Evolutionary conservation across 805 yeast genomes (phyloP), one percentile per base, ranked within the genome.

Genomic region (Yamadazyma laniorum): DNA sequence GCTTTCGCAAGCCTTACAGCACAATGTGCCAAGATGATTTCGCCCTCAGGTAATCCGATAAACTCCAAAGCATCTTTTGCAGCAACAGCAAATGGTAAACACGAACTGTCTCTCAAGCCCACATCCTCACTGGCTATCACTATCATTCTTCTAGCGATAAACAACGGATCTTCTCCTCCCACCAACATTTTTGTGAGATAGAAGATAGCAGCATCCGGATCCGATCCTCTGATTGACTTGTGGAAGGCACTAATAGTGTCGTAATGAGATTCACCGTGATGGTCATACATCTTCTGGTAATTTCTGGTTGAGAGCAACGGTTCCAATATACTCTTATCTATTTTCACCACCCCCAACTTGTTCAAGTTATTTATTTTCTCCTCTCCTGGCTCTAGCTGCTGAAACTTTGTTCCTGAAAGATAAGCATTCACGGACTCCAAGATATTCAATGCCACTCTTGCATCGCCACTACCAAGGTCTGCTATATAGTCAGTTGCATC

Each of bases 231-330:
- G 0, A 93, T 77, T 0, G 95, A 77, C 54, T 93, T 93, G 63
- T 93, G 99, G 48, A 93, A 85, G 1, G 99, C 99, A 11, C 95
- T 85, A 5, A 93, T 93, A 1, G 95, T 79, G 57, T 93, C 99
- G 59, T 93, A 93, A 58, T 93, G 99, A 4, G 80, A 78, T 50
- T 93, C 99, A 1, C 97, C 97, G 23, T 79, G 80, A 32, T 86
- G 71, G 58, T 93, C 98, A 55, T 91, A 90, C 49, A 81, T 63
- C 60, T 77, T 68, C 33, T 64, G 71, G 39, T 59, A 68, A 46
- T 54, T 78, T 61, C 55, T 69, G 50, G 53, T 79, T 46, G 34
- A 75, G 49, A 45, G 58, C 16, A 68, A 44, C 2, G 69, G 71
- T 35, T 74, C 67, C 27, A 82, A 47, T 13, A 57, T 44, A 0